phyloP scores from a whole-genome alignment of 169 alveolate species.

The Perkinsus olseni region DNA sequence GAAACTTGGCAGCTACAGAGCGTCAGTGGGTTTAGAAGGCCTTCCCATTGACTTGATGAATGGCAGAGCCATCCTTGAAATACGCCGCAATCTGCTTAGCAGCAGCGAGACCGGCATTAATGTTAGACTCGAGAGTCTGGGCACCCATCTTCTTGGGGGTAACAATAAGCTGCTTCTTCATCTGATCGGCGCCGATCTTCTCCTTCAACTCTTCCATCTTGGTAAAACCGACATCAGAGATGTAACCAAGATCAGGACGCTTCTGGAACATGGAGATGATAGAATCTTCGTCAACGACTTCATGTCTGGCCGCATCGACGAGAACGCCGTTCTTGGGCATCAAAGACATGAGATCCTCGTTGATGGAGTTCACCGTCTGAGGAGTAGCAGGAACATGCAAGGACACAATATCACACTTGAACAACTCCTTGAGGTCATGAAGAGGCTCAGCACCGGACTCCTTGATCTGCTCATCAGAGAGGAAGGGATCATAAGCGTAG shows the following conservation, averaged over 20 bases:
- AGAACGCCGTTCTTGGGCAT: slow-evolving; percentile 31
- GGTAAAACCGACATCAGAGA: slow-evolving; percentile 10
- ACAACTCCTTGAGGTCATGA: not conserved
- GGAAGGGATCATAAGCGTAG: not conserved
- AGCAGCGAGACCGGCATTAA: slow-evolving; percentile 16
- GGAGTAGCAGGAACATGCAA: slow-evolving; percentile 26
- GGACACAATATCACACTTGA: slow-evolving; percentile 11
- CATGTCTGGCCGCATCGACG: slow-evolving; percentile 21
- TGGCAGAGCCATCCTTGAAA: slow-evolving; percentile 18
- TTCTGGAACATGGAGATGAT: too few species aligned
- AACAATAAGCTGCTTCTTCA: not conserved
- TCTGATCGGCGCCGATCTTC: not conserved
- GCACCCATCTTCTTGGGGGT: slow-evolving; percentile 33
- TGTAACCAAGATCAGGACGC: too few species aligned
- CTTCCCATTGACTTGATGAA: not conserved
- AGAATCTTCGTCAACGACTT: slow-evolving; percentile 21
- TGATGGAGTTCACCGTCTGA: slow-evolving; percentile 25
- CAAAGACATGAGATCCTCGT: slow-evolving; percentile 20
- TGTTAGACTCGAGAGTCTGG: slow-evolving; percentile 24
- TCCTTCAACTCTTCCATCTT: slow-evolving; percentile 17
- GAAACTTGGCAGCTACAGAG: too few species aligned
- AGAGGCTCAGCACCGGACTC: not conserved
- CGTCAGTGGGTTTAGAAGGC: not conserved
- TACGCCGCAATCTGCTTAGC: slow-evolving; percentile 21
- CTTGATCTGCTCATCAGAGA: not conserved